A percentile compares a stretch with the other conserved stretches of the same genome.
Evolutionary conservation across 768 basidiomycete genomes (phyloP).

Genomic region (Ramaria rubella): DNA sequence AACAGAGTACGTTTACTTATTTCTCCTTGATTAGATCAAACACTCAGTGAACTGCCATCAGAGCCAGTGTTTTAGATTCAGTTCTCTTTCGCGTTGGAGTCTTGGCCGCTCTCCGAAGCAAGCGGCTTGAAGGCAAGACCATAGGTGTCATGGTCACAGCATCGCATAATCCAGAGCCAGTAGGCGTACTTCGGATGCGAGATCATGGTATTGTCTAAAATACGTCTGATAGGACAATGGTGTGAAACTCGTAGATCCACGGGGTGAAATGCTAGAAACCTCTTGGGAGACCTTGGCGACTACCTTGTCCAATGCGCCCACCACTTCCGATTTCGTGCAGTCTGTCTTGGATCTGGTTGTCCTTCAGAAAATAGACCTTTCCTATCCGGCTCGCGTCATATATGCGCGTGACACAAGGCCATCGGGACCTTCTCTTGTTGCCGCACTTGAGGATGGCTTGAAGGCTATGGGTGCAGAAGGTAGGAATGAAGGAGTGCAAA

Average conservation of each 20-base stretch:
- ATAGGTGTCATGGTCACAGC: constrained; percentile 99
- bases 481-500: constrained; percentile 77
- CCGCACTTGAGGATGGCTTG: constrained; percentile 79
- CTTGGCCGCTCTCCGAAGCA: constrained; percentile 85
- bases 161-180: constrained; percentile 98
- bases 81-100: constrained; percentile 94
- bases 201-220: neutral
- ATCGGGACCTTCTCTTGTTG: constrained; percentile 68
- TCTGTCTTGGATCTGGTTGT: constrained; percentile 57
- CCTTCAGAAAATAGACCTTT: constrained; percentile 66
- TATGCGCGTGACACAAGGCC: constrained; percentile 93
- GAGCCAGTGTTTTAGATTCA: constrained; percentile 68
- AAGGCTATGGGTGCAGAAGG: constrained; percentile 60
- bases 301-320: constrained; percentile 72
- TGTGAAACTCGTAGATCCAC: constrained; percentile 95
- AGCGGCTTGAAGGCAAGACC: constrained; percentile 80
- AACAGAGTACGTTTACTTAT: constrained; percentile 55
- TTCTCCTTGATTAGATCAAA: constrained; percentile 11
- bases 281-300: constrained; percentile 92
- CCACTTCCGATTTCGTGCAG: constrained; percentile 64
- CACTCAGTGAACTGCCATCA: constrained; percentile 24
- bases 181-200: constrained; percentile 28
- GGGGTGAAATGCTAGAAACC: constrained; percentile 93
- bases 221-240: constrained; percentile 78
- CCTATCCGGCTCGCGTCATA: constrained; percentile 72